Evolutionary conservation across 768 basidiomycete species (phyloP).

Genomic region (Boletus speciosus): DNA sequence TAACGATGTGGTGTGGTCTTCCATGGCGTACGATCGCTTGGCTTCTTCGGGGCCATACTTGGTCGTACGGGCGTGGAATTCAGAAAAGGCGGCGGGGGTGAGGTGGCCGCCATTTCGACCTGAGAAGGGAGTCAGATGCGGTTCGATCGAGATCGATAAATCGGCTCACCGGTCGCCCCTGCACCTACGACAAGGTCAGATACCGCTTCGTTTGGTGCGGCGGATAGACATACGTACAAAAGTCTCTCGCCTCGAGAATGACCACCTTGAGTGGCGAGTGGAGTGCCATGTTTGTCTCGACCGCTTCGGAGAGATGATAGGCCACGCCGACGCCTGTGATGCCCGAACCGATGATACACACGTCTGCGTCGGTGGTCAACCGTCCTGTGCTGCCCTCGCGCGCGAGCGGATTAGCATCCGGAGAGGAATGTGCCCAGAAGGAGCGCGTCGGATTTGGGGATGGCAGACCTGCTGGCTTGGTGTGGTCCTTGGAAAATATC

Average conservation of each 20-base stretch:
- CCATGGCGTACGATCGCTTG: constrained; percentile 48
- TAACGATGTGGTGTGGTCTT: constrained; percentile 49
- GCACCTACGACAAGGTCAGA: constrained; percentile 43
- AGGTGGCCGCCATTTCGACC: constrained; percentile 81
- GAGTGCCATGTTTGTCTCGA: background rate
- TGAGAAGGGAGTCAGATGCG: constrained; percentile 22
- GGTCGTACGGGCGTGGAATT: constrained; percentile 39
- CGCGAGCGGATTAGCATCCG: constrained; percentile 64
- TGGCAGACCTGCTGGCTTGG: constrained; percentile 40
- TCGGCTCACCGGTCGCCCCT: constrained; percentile 64
- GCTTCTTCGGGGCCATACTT: constrained; percentile 55
- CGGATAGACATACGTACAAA: constrained; percentile 54
- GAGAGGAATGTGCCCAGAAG: constrained; percentile 62
- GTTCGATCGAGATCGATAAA: background rate
- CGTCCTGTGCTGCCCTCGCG: constrained; percentile 59
- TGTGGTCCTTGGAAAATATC: background rate
- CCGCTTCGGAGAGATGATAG: constrained; percentile 58
- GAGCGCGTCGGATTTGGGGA: constrained; percentile 63
- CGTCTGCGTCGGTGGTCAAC: constrained; percentile 59
- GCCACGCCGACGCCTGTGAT: constrained; percentile 75
- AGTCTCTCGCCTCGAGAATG: constrained; percentile 80
- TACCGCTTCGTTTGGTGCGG: too few relatives aligned
- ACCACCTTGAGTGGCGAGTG: constrained; percentile 44
- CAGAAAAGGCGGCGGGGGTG: constrained; percentile 45
- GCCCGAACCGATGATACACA: constrained; percentile 78